Conservation (phyloP, 805 yeast genomes). For the Wickerhamiella bombiphila region DNA sequence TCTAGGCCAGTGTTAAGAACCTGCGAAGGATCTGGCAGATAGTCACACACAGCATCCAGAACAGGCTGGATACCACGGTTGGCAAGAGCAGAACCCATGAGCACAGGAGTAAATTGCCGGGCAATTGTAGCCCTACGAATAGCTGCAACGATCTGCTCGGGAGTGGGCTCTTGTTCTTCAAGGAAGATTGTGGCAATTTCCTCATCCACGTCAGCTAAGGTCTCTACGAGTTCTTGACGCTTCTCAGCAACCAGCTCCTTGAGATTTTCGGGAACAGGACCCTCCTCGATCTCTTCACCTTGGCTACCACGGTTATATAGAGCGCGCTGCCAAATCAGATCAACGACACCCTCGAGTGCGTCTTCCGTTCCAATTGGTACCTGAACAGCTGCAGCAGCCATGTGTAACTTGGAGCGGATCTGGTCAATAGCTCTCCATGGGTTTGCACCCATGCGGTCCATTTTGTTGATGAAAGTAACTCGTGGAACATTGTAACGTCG, state of each 20-base stretch:
- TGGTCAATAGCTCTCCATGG: constrained; percentile 94
- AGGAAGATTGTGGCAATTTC: constrained; percentile 86
- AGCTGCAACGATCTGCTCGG: constrained; percentile 71
- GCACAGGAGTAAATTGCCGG: constrained; percentile 94
- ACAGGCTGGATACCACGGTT: constrained; percentile 93
- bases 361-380: constrained; percentile 94
- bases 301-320: constrained; percentile 65
- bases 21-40: constrained; percentile 90
- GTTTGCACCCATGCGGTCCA: constrained; percentile 99
- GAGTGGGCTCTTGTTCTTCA: constrained; percentile 79
- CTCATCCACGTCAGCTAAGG: constrained; percentile 95
- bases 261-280: constrained; percentile 64
- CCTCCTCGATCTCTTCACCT: constrained; percentile 63
- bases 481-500: constrained; percentile 95
- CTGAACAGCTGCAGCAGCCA: constrained; percentile 94
- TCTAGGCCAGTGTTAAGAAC: constrained; percentile 84
- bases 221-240: constrained; percentile 73
- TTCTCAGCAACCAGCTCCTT: constrained; percentile 78
- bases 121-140: constrained; percentile 93
- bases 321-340: constrained; percentile 76
- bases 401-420: constrained; percentile 69
- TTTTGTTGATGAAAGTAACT: constrained; percentile 88
- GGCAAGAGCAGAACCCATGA: constrained; percentile 98
- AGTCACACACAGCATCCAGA: constrained; percentile 89
- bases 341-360: constrained; percentile 75